A percentile compares a stretch with the other conserved stretches of the same genome.
phyloP scores from a whole-genome alignment of 768 basidiomycete species.

The Tulasnella sp. region DNA sequence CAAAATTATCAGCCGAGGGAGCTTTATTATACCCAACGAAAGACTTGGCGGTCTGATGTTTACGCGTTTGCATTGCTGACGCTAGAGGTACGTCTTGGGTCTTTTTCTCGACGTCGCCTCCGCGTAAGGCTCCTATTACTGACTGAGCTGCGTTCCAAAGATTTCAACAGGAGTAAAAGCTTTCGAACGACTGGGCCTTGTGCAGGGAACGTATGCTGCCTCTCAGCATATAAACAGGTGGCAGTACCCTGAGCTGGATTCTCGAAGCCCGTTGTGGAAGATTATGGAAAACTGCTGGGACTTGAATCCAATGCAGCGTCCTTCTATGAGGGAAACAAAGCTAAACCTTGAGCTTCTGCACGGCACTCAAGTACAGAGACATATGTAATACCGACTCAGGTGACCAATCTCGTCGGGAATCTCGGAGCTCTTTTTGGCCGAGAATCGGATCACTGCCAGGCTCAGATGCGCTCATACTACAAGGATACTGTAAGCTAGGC shows the following conservation, averaged over 20 bases:
- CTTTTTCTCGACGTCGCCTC: not conserved
- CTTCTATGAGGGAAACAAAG: not conserved
- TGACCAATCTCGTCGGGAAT: no score
- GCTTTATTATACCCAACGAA: not conserved
- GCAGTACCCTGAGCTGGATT: not conserved
- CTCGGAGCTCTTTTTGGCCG: no score
- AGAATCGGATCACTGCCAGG: no score
- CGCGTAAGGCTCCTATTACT: not conserved
- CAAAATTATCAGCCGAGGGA: not conserved
- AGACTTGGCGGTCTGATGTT: not conserved
- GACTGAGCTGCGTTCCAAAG: not conserved
- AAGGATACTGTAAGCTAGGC: no score
- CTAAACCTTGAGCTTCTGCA: not conserved
- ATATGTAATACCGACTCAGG: not conserved
- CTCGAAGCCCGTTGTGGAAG: not conserved
- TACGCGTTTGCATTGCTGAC: not conserved
- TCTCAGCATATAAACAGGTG: not conserved
- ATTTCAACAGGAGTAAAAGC: conserved; percentile 1
- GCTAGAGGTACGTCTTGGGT: not conserved
- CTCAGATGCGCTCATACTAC: no score
- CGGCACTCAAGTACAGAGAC: not conserved
- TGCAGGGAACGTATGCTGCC: not conserved
- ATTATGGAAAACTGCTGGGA: not conserved
- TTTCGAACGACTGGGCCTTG: not conserved
- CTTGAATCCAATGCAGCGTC: not conserved